Conservation (phyloP, 2,329 filamentous ascomycete genomes). For the Coleophoma cylindrospora region DNA sequence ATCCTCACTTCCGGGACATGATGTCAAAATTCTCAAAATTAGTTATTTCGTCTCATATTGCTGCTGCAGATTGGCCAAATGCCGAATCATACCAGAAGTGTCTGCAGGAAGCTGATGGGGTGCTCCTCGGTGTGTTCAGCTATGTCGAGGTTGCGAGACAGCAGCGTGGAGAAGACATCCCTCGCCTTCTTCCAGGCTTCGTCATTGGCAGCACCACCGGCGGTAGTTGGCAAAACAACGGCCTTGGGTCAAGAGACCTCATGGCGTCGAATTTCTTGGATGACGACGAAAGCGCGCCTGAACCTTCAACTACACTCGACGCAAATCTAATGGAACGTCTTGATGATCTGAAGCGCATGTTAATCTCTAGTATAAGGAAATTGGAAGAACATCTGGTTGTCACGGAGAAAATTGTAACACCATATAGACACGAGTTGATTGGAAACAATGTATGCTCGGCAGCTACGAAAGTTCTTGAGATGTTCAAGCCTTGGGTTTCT, state of each 20-base stretch:
- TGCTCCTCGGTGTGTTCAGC: conserved; percentile 87
- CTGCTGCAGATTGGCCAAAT: conserved; percentile 91
- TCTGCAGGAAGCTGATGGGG: conserved; percentile 93
- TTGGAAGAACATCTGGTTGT: conserved; percentile 78
- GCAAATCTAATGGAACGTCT: conserved; percentile 73
- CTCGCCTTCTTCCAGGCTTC: conserved; percentile 89
- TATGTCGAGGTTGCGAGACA: conserved; percentile 94
- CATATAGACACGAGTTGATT: conserved; percentile 71
- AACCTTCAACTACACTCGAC: conserved; percentile 73
- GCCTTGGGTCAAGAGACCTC: conserved; percentile 59
- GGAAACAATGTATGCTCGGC: conserved; percentile 77
- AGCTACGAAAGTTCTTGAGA: conserved; percentile 76
- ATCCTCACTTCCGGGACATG: conserved; percentile 97
- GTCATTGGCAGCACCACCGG: conserved; percentile 78
- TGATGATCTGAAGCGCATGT: conserved; percentile 78
- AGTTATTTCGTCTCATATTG: conserved; percentile 95
- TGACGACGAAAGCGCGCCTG: conserved; percentile 66
- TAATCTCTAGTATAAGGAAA: conserved; percentile 80
- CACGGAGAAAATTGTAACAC: conserved; percentile 76
- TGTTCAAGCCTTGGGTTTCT: conserved; percentile 84
- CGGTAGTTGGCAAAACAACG: conserved; percentile 81
- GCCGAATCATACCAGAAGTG: conserved; percentile 94
- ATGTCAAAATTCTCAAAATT: conserved; percentile 99
- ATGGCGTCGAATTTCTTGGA: conserved; percentile 82
- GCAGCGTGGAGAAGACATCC: conserved; percentile 89